Evolutionary conservation across 495 filamentous ascomycete genomes (phyloP).

Genomic region (Daldinia loculata): DNA sequence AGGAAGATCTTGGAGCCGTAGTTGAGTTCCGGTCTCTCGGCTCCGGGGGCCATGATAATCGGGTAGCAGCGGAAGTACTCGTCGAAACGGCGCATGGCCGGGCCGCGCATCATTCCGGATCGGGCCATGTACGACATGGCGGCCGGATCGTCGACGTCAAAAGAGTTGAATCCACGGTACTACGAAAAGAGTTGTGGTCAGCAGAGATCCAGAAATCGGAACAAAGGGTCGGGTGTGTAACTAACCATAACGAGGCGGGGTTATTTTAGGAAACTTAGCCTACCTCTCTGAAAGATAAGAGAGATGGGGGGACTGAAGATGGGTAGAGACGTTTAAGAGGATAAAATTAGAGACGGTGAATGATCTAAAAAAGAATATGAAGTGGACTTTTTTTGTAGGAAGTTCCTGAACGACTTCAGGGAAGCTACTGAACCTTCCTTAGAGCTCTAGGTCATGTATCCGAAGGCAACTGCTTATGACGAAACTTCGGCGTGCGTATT

Average conservation of each 20-base stretch:
- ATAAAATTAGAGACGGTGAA: neutral
- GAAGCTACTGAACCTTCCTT: constrained; percentile 17
- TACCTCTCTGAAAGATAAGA: neutral
- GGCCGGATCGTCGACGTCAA: constrained; percentile 66
- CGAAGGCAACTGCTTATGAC: constrained; percentile 42
- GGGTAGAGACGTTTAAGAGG: neutral
- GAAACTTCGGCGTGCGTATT: constrained; percentile 37
- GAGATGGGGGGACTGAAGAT: neutral
- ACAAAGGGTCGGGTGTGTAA: constrained; percentile 23
- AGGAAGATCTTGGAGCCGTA: constrained; percentile 97
- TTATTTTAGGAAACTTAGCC: neutral
- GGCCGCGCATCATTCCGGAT: constrained; percentile 48
- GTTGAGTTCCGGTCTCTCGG: constrained; percentile 89
- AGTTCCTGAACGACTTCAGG: neutral
- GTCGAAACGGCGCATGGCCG: constrained; percentile 75
- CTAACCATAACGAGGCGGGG: constrained; percentile 21
- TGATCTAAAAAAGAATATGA: constrained; percentile 2
- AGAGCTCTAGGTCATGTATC: constrained; percentile 11
- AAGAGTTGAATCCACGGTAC: constrained; percentile 53
- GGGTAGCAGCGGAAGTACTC: constrained; percentile 98
- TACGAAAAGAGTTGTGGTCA: constrained; percentile 40
- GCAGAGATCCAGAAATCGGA: constrained; percentile 14
- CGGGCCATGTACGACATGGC: constrained; percentile 57
- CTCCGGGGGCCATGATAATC: constrained; percentile 90
- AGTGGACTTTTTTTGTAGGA: constrained; percentile 9